phyloP scores from a whole-genome alignment of 768 basidiomycete species.

The Auriculariales sp. region DNA sequence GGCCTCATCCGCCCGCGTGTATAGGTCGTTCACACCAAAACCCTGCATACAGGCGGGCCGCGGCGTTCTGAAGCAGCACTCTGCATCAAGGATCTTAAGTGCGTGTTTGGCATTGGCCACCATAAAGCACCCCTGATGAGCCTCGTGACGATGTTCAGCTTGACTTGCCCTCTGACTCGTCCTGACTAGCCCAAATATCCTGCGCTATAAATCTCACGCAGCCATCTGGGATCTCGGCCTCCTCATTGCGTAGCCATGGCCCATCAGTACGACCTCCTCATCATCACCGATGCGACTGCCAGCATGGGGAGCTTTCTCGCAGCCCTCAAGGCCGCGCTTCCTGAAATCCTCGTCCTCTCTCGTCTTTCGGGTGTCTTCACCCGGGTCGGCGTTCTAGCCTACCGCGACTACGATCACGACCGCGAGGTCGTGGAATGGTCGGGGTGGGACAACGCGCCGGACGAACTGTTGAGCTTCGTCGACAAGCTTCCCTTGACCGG shows the following conservation, averaged over 20 bases:
- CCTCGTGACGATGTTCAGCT: no score
- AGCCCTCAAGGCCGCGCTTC: conserved; percentile 11
- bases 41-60: no score
- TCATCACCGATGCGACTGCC: conserved; percentile 14
- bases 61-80: no score
- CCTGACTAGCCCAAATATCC: no score
- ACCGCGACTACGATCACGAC: conserved; percentile 14
- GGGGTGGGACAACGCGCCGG: conserved; percentile 11
- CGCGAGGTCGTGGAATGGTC: conserved; percentile 12
- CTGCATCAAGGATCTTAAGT: no score
- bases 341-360: conserved; percentile 14
- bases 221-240: no score
- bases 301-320: conserved; percentile 15
- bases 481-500: conserved; percentile 8
- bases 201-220: no score
- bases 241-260: neutral
- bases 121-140: no score
- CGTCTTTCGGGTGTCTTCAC: conserved; percentile 14
- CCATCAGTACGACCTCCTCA: conserved; percentile 12
- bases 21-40: no score
- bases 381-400: conserved; percentile 15
- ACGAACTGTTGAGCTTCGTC: conserved; percentile 11
- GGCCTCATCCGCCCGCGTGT: no score
- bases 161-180: no score
- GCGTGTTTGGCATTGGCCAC: no score